A percentile compares a stretch with the other conserved stretches of the same genome.
Evolutionary conservation across 179 eudicot species (phyloP).

Genomic region (Gypsophila paniculata): DNA sequence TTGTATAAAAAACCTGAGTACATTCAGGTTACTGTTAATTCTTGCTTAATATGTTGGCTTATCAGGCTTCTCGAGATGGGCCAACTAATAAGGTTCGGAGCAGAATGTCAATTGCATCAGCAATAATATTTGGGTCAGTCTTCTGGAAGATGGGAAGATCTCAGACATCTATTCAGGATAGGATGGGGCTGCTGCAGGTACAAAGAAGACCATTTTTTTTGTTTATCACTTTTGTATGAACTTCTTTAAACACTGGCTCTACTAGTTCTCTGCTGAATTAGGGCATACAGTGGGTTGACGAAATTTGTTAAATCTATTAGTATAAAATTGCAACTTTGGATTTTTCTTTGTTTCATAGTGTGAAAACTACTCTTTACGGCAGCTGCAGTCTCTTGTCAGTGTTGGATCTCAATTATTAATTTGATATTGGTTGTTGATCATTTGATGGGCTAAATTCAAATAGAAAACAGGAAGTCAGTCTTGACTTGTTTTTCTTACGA

Average conservation of each 20-base stretch:
- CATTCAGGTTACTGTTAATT: constrained; percentile 1
- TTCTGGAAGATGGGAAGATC: constrained; percentile 98
- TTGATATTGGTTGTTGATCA: constrained; percentile 1
- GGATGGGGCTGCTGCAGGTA: constrained; percentile 99
- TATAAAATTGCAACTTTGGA: background rate
- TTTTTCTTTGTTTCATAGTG: background rate
- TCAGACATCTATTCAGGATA: constrained; percentile 91
- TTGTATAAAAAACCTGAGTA: background rate
- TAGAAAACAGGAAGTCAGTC: background rate
- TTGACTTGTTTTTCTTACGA: background rate
- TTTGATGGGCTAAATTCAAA: background rate
- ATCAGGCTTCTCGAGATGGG: constrained; percentile 93
- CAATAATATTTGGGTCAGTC: constrained; percentile 93
- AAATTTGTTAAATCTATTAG: background rate
- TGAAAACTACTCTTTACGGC: background rate
- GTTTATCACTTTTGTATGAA: constrained; percentile 4
- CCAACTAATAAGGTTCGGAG: constrained; percentile 92
- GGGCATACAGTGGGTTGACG: background rate
- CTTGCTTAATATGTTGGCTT: constrained; percentile 17
- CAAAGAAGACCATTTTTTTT: background rate
- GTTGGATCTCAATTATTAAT: background rate
- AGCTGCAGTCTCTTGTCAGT: background rate
- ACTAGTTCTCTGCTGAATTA: background rate
- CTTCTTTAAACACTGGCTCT: background rate
- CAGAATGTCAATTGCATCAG: constrained; percentile 96